phyloP scores from a whole-genome alignment of 345 rosid species.

The Citrus reticulata region DNA sequence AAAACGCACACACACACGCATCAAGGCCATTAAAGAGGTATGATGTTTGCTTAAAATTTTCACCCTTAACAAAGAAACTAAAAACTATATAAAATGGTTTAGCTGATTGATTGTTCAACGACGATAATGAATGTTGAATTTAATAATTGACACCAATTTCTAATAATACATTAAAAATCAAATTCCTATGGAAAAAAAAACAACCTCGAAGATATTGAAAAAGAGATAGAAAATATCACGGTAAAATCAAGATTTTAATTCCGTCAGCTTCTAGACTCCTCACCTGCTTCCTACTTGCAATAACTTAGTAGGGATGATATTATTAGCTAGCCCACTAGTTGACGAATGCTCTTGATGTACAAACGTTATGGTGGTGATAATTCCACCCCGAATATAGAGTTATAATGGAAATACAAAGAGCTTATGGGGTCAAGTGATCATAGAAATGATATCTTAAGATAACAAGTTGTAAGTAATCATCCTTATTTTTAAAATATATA shows the following conservation, averaged over 20 bases:
- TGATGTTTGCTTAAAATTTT: neutral
- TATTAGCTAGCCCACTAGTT: conserved; percentile 1
- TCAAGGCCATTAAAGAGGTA: neutral
- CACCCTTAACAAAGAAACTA: too few relatives aligned
- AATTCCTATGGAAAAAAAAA: neutral
- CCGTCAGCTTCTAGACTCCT: neutral
- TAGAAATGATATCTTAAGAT: too few relatives aligned
- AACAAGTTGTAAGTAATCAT: too few relatives aligned
- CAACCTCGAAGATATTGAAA: neutral
- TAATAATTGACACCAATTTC: neutral
- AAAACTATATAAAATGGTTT: neutral
- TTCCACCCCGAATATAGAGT: too few relatives aligned
- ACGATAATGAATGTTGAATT: neutral
- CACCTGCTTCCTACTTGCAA: neutral
- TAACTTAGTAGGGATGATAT: neutral
- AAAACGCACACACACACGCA: too few relatives aligned
- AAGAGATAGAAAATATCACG: neutral
- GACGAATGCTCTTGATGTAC: neutral
- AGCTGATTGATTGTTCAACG: neutral
- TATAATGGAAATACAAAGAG: too few relatives aligned
- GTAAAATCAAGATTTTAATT: neutral
- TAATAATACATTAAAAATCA: neutral
- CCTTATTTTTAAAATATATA: too few relatives aligned
- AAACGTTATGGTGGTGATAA: neutral
- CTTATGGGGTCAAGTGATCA: too few relatives aligned